These are phyloP conservation scores for Coniochaeta sp. DNA, from an alignment of 2,329 filamentous ascomycete species.

Conservation along the genomic window DNA sequence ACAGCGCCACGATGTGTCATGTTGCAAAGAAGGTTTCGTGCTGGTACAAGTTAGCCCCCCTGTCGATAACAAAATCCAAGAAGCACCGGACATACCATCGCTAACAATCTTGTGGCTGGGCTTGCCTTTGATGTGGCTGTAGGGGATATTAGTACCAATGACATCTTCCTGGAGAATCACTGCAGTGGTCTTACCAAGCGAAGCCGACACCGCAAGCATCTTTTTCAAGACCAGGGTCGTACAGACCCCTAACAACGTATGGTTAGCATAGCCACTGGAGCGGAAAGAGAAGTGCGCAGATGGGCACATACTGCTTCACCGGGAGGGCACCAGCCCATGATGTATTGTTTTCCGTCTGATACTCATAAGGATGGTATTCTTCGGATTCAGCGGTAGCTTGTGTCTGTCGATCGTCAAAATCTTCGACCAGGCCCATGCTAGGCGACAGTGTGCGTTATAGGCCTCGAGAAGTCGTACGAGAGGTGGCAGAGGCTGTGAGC, in stretches of 20 bases:
- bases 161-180: background rate
- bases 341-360: slow-evolving; percentile 74
- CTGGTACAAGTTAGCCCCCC: background rate
- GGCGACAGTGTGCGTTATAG: slow-evolving; percentile 34
- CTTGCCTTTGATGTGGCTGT: slow-evolving; percentile 92
- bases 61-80: background rate
- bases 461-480: background rate
- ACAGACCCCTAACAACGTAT: slow-evolving; percentile 59
- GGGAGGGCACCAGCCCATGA: slow-evolving; percentile 94
- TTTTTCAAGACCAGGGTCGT: slow-evolving; percentile 92
- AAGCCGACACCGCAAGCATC: slow-evolving; percentile 99
- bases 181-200: slow-evolving; percentile 61
- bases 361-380: slow-evolving; percentile 68
- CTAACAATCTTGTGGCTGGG: slow-evolving; percentile 97
- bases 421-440: slow-evolving; percentile 61
- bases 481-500: background rate
- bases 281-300: background rate
- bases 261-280: slow-evolving; percentile 1
- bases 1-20: slow-evolving; percentile 99
- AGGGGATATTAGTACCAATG: background rate
- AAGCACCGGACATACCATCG: slow-evolving; percentile 53
- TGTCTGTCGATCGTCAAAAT: slow-evolving; percentile 62
- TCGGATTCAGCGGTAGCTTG: slow-evolving; percentile 53
- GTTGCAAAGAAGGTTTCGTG: slow-evolving; percentile 93
- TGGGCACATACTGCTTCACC: slow-evolving; percentile 67